Conservation (phyloP, 2,329 filamentous ascomycete species). For the Diaporthe sp. region DNA sequence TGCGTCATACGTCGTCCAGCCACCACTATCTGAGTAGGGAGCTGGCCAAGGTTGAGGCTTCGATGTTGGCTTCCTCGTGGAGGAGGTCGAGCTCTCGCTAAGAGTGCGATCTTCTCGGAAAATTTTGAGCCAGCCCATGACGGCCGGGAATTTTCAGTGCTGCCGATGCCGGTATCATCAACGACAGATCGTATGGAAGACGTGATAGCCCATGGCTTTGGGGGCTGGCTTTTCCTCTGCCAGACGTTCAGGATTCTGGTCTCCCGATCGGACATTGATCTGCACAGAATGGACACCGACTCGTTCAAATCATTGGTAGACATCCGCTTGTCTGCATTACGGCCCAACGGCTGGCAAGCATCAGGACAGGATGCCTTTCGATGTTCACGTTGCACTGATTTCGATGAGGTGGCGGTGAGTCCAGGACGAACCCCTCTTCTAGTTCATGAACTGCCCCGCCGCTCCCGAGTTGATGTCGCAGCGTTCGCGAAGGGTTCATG, state of each 20-base stretch:
- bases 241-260: not conserved
- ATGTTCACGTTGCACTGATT: conserved; percentile 4
- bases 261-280: not conserved
- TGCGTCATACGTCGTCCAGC: conserved; percentile 15
- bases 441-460: conserved; percentile 18
- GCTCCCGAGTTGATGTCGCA: conserved; percentile 5
- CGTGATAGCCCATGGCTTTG: not conserved
- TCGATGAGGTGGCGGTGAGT: conserved; percentile 22
- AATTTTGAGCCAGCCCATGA: not conserved
- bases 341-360: conserved; percentile 19
- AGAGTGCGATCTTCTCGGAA: not conserved
- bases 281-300: conserved; percentile 10
- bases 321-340: conserved; percentile 13
- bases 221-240: not conserved
- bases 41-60: not conserved
- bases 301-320: conserved; percentile 10
- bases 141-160: not conserved
- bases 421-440: conserved; percentile 7
- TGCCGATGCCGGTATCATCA: conserved; percentile 13
- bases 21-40: not conserved
- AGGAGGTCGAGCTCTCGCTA: not conserved
- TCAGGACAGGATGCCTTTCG: not conserved
- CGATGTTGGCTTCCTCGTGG: not conserved
- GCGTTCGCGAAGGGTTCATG: conserved; percentile 18
- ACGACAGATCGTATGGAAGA: not conserved